Evolutionary conservation across 139 green algal genomes (phyloP).

Genomic region (Parachlorella kessleri): DNA sequence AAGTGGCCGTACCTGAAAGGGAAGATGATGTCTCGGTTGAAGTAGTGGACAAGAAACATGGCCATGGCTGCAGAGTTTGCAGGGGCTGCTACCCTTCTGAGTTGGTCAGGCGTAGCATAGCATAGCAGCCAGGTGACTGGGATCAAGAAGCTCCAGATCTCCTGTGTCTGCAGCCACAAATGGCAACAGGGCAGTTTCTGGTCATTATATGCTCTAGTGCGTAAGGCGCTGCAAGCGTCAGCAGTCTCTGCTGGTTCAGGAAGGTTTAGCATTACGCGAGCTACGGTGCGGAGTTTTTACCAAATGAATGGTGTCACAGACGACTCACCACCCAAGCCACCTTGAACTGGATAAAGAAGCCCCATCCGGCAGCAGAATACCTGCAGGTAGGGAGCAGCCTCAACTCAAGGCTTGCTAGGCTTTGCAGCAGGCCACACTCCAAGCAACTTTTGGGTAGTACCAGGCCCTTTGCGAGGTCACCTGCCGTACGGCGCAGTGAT

Average conservation of each 20-base stretch:
- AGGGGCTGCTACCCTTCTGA: conserved; percentile 4
- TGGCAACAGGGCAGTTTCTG: background rate
- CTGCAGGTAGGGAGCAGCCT: conserved; percentile 1
- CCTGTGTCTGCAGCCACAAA: conserved; percentile 30
- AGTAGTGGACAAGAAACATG: conserved; percentile 48
- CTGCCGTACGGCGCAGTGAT: conserved; percentile 17
- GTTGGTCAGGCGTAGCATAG: conserved; percentile 26
- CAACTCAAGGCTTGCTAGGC: too few species aligned
- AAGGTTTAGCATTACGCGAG: too few species aligned
- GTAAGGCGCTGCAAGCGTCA: background rate
- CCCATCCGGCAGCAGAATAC: conserved; percentile 23
- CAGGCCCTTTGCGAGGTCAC: too few species aligned
- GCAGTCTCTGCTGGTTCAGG: background rate
- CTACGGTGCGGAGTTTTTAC: too few species aligned
- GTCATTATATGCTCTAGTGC: too few species aligned
- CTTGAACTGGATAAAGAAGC: conserved; percentile 14
- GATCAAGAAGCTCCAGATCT: conserved; percentile 41
- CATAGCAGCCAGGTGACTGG: conserved; percentile 28
- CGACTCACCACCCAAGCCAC: conserved; percentile 26
- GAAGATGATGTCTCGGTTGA: conserved; percentile 60
- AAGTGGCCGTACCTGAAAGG: too few species aligned
- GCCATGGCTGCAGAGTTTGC: conserved; percentile 29
- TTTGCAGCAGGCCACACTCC: background rate
- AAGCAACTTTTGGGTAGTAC: background rate
- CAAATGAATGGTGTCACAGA: too few species aligned